phyloP scores from a whole-genome alignment of 352 stramenopile species.

The Phytophthora meadii region DNA sequence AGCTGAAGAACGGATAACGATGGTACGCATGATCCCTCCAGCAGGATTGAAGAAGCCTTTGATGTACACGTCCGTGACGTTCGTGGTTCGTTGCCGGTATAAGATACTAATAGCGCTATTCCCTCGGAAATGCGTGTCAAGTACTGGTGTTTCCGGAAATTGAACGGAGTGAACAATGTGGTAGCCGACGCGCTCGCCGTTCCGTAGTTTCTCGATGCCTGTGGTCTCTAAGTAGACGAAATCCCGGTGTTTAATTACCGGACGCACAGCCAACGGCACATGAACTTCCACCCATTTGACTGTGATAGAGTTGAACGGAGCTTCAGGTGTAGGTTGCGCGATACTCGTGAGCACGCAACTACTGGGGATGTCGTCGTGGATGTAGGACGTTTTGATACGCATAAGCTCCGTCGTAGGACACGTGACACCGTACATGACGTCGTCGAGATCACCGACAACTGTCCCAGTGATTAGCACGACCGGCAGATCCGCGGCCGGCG shows the following conservation, averaged over 20 bases:
- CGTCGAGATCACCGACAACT: constrained; percentile 39
- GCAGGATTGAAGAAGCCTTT: constrained; percentile 52
- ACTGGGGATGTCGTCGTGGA: constrained; percentile 47
- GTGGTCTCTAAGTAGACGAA: constrained; percentile 58
- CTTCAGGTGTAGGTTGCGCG: constrained; percentile 28
- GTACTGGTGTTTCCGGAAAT: constrained; percentile 49
- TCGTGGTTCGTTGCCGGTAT: constrained; percentile 56
- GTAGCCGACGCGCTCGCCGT: constrained; percentile 53
- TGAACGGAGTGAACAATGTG: constrained; percentile 53
- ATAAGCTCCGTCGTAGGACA: constrained; percentile 41
- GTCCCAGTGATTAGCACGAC: constrained; percentile 43
- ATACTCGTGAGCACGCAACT: constrained; percentile 53
- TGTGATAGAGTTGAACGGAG: constrained; percentile 44
- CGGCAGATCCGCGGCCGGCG: constrained; percentile 25
- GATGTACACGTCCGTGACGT: constrained; percentile 62
- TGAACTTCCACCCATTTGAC: constrained; percentile 66
- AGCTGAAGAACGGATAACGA: constrained; percentile 39
- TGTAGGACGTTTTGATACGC: constrained; percentile 52
- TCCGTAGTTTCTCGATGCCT: constrained; percentile 41
- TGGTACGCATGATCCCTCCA: constrained; percentile 45
- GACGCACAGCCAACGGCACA: constrained; percentile 38
- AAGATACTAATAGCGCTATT: constrained; percentile 66
- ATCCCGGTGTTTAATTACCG: constrained; percentile 52
- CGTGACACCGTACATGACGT: constrained; percentile 50
- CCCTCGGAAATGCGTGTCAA: constrained; percentile 47